These are phyloP conservation scores for Aquilaria agallochum DNA, from an alignment of 441 rosid genomes.

Conservation along the genomic window DNA sequence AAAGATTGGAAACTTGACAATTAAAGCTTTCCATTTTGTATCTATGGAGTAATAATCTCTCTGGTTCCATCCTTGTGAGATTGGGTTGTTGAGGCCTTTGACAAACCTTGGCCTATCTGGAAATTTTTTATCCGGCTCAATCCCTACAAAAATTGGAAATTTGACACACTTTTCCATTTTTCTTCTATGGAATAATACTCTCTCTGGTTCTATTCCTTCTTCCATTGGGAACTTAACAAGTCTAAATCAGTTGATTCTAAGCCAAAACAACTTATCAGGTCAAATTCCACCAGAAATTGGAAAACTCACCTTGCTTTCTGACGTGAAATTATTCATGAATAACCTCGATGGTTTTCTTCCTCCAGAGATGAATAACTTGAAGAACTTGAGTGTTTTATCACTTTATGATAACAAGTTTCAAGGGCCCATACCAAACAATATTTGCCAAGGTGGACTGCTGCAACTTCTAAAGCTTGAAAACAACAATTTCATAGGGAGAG, in stretches of 20 bases:
- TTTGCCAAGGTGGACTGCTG: slow-evolving; percentile 28
- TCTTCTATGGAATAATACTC: slow-evolving; percentile 16
- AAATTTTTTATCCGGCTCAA: slow-evolving; percentile 18
- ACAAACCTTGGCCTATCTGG: too few relatives aligned
- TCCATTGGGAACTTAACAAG: slow-evolving; percentile 26
- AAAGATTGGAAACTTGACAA: slow-evolving; percentile 22
- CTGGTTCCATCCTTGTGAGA: slow-evolving; percentile 11
- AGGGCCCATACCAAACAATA: slow-evolving; percentile 26
- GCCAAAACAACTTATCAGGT: slow-evolving; percentile 21
- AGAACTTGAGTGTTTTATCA: slow-evolving; percentile 15
- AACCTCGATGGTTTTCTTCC: slow-evolving; percentile 24
- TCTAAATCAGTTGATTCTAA: slow-evolving; percentile 10
- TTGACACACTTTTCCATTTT: slow-evolving; percentile 17
- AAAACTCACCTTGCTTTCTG: slow-evolving; percentile 13
- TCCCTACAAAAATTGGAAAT: slow-evolving; percentile 30
- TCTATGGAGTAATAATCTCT: too few relatives aligned
- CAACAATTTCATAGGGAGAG: slow-evolving; percentile 32
- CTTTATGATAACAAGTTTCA: slow-evolving; percentile 17
- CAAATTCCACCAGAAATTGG: slow-evolving; percentile 19
- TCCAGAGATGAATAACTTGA: slow-evolving; percentile 22
- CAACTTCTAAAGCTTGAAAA: slow-evolving; percentile 17
- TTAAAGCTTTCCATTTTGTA: too few relatives aligned
- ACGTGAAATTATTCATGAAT: slow-evolving; percentile 4
- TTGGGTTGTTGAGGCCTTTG: slow-evolving; percentile 2
- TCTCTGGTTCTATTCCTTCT: slow-evolving; percentile 32